Conservation (phyloP, 1,139 yeast genomes). For the Geotrichum restrictum region DNA sequence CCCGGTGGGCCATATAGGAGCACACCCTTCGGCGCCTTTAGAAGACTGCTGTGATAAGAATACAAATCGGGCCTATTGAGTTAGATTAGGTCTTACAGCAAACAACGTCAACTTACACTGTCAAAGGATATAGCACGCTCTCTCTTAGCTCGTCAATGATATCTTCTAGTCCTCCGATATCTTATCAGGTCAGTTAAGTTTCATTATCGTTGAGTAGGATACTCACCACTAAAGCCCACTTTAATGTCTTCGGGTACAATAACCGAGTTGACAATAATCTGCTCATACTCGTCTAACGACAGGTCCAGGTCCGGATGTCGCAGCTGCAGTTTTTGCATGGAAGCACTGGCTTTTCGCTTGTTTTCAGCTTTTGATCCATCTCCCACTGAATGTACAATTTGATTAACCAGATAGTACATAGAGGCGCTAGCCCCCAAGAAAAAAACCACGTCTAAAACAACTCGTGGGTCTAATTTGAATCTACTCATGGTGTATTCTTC, state of each 20-base stretch:
- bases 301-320: constrained; percentile 58
- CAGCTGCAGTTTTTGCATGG: constrained; percentile 55
- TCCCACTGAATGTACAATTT: constrained; percentile 36
- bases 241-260: constrained; percentile 79
- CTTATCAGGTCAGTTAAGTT: constrained; percentile 36
- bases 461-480: constrained; percentile 26
- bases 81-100: not conserved
- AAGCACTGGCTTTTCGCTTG: constrained; percentile 60
- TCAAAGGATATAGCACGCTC: constrained; percentile 81
- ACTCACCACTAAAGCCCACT: constrained; percentile 59
- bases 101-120: constrained; percentile 45
- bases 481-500: constrained; percentile 5
- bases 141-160: constrained; percentile 82
- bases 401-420: constrained; percentile 64
- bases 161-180: constrained; percentile 81
- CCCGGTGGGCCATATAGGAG: constrained; percentile 95
- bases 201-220: not conserved
- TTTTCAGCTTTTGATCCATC: constrained; percentile 45
- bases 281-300: constrained; percentile 71
- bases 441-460: constrained; percentile 61
- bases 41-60: constrained; percentile 56
- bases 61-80: constrained; percentile 52
- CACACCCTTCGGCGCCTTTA: constrained; percentile 92
- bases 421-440: constrained; percentile 81
- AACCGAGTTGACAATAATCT: constrained; percentile 66